These are phyloP conservation scores for Melastoma malabathricum DNA, from an alignment of 345 rosid genomes.

Conservation along the genomic window DNA sequence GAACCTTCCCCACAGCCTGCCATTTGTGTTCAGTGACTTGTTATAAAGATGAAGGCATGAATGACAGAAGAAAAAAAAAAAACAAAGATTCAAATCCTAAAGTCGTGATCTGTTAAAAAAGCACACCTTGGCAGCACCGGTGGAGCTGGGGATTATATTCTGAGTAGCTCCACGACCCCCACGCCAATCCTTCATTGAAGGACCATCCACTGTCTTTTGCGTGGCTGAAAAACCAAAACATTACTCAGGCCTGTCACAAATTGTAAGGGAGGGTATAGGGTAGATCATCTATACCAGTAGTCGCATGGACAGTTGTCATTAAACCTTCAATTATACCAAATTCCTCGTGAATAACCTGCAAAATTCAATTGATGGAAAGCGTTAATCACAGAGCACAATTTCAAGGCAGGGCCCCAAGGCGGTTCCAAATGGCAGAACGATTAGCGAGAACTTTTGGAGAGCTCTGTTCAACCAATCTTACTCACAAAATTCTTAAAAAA, in stretches of 20 bases:
- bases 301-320: conserved; percentile 99
- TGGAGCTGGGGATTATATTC: conserved; percentile 97
- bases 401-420: neutral
- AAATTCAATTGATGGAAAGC: neutral
- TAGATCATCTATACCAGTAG: conserved; percentile 47
- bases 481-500: neutral
- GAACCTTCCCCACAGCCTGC: conserved; percentile 99
- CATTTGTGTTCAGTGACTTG: neutral
- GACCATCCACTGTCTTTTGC: conserved; percentile 97
- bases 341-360: conserved; percentile 93
- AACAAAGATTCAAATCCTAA: neutral
- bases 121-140: conserved; percentile 98
- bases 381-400: neutral
- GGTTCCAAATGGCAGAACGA: neutral
- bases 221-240: conserved; percentile 49
- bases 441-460: neutral
- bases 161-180: conserved; percentile 98
- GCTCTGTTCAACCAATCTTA: no score
- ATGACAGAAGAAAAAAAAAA: no score
- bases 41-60: no score
- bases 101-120: neutral
- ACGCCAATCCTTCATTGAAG: conserved; percentile 98
- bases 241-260: neutral
- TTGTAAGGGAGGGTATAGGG: conserved; percentile 6
- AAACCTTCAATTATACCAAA: conserved; percentile 93